Conservation (phyloP, 495 filamentous ascomycete species). For the Daldinia decipiens region DNA sequence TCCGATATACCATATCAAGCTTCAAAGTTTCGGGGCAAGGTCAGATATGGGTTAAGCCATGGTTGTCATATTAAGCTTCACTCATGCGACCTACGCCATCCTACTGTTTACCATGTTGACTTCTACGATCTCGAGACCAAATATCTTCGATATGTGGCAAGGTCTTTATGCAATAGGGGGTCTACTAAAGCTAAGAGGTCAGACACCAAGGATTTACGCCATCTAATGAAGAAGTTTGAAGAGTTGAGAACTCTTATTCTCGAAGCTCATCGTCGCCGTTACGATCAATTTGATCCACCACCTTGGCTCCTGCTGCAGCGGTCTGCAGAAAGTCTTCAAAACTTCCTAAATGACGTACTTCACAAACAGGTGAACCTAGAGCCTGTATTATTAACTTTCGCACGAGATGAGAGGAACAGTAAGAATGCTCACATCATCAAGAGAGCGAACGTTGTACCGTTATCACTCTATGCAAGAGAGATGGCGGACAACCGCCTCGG, state of each 20-base stretch:
- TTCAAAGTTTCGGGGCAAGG: conserved; percentile 37
- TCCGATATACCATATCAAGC: conserved; percentile 49
- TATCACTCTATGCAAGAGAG: conserved; percentile 55
- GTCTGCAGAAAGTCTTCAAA: conserved; percentile 46
- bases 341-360: conserved; percentile 50
- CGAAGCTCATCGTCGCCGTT: conserved; percentile 28
- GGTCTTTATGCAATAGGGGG: conserved; percentile 28
- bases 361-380: conserved; percentile 24
- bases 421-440: conserved; percentile 39
- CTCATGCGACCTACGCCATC: conserved; percentile 14
- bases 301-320: conserved; percentile 36
- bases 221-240: conserved; percentile 37
- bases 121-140: conserved; percentile 61
- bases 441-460: conserved; percentile 45
- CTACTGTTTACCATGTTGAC: conserved; percentile 54
- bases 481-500: conserved; percentile 50
- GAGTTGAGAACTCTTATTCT: conserved; percentile 25
- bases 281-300: conserved; percentile 28
- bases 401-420: conserved; percentile 41
- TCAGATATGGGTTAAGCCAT: conserved; percentile 29
- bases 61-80: conserved; percentile 26
- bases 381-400: conserved; percentile 43
- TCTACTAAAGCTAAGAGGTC: conserved; percentile 10
- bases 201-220: conserved; percentile 31
- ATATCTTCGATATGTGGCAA: conserved; percentile 45